Evolutionary conservation across 257 asterid species (phyloP), one percentile per base, ranked within the genome.

Genomic region (Nyctanthes arbortristis): DNA sequence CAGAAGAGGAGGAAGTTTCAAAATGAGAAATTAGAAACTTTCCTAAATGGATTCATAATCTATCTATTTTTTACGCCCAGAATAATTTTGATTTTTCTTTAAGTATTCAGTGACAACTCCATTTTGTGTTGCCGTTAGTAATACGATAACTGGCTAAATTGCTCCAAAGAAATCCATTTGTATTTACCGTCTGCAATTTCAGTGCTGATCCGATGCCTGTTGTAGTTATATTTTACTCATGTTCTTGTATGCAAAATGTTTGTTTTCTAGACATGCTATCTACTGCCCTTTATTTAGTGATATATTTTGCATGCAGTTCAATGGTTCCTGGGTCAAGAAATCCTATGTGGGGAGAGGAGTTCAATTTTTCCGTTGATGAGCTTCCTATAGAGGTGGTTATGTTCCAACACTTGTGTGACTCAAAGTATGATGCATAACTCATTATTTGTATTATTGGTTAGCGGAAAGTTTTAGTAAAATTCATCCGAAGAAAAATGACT

Each of bases 281-380:
- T 34, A 61, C 30, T 35, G 56, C 12, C 68, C 20, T 47, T 43
- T 54, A 54, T 61, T 16, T 77, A 58, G 35, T 52, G 56, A 34
- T 77, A 72, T 63, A 73, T 61, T 61, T 56, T 63, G 59, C 29
- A 40, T 14, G 85, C 76, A 93, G 99, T 80, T 94, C 99, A 74
- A 89, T 94, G 96, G 90, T 94, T 79, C 96, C 96, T 71, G 90
- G 96, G 75, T 89, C 99, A 74, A 86, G 97, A 87, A 94, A 94
- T 82, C 99, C 99, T 70, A 80, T 88, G 82, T 94, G 99, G 99
- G 92, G 88, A 71, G 99, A 94, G 83, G 96, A 88, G 78, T 94
- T 91, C 84, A 84, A 91, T 80, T 94, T 91, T 83, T 81, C 87
- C 45, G 93, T 86, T 61, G 95, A 87, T 29, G 86, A 86, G 81